A percentile compares a stretch with the other conserved stretches of the same genome.
These are phyloP conservation scores for Dichomitus squalens DNA, from an alignment of 1,284 basidiomycete species.

Conservation along the genomic window DNA sequence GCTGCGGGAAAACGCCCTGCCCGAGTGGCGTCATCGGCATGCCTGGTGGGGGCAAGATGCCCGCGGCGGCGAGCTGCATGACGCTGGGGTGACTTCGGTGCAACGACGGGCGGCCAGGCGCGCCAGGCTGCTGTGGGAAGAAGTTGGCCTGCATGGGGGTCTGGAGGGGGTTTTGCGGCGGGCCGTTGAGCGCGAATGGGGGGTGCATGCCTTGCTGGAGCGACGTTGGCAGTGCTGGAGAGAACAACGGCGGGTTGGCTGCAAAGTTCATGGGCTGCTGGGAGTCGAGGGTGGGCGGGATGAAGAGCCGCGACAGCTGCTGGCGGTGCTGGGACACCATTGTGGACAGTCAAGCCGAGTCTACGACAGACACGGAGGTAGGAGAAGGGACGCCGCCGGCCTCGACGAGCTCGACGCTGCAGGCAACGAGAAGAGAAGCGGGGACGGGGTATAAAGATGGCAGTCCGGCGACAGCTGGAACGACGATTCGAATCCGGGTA, in stretches of 20 bases:
- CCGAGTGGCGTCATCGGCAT: conserved; percentile 65
- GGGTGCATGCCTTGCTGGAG: conserved; percentile 60
- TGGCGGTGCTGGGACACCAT: conserved; percentile 32
- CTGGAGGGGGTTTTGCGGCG: conserved; percentile 46
- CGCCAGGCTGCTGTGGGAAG: conserved; percentile 48
- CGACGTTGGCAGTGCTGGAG: conserved; percentile 64
- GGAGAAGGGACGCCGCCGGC: neutral
- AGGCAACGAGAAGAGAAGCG: neutral
- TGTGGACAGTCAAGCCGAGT: neutral
- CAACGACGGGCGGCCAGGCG: conserved; percentile 53
- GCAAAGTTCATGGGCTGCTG: conserved; percentile 35
- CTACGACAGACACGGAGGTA: neutral
- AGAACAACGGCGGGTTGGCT: conserved; percentile 51
- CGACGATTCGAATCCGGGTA: conserved; percentile 3
- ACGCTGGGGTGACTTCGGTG: conserved; percentile 60
- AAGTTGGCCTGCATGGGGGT: conserved; percentile 75
- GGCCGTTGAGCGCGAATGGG: conserved; percentile 45
- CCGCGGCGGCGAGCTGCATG: conserved; percentile 55
- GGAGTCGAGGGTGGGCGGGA: conserved; percentile 34
- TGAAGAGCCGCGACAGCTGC: conserved; percentile 38
- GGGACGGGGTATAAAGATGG: conserved; percentile 6
- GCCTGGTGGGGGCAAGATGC: conserved; percentile 55
- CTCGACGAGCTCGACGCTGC: conserved; percentile 8
- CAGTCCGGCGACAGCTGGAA: neutral
- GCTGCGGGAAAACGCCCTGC: conserved; percentile 54